Percentiles rank a stretch among this genome's conserved stretches.
Evolutionary conservation across 345 rosid genomes (phyloP).

Genomic region (Kandelia obovata): DNA sequence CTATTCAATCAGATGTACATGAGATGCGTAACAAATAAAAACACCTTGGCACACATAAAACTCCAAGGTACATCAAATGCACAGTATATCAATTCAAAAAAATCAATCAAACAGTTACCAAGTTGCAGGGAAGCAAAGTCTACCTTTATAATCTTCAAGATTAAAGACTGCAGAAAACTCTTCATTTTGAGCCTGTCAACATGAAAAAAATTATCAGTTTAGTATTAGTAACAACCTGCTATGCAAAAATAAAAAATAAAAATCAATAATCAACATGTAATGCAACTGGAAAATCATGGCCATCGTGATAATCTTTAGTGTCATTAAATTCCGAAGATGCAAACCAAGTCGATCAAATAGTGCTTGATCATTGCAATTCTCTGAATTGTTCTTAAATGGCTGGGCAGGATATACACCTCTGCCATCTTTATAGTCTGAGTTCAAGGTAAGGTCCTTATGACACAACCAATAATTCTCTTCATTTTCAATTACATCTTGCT

Average conservation of each 20-base stretch:
- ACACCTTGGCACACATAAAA: neutral
- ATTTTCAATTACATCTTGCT: too few species aligned
- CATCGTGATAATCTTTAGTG: neutral
- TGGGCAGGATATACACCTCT: too few species aligned
- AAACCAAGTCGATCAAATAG: neutral
- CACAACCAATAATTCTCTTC: too few species aligned
- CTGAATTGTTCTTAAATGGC: too few species aligned
- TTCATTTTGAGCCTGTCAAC: slow-evolving; percentile 80
- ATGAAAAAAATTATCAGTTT: slow-evolving; percentile 13
- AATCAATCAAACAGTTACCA: neutral
- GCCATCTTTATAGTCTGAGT: too few species aligned
- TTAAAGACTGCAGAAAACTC: slow-evolving; percentile 73
- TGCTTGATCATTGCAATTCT: too few species aligned
- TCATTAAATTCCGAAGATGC: slow-evolving; percentile 2
- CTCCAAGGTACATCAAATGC: neutral
- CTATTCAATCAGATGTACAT: too few species aligned
- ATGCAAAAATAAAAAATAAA: neutral
- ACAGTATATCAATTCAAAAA: neutral
- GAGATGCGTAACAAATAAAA: neutral
- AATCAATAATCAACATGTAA: neutral
- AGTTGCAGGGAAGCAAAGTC: neutral
- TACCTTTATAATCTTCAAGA: slow-evolving; percentile 97
- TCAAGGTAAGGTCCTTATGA: too few species aligned
- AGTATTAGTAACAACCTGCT: neutral
- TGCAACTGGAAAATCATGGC: too few species aligned